These are phyloP conservation scores for Exutisphaerella laricina DNA, from an alignment of 2,329 filamentous ascomycete species.

Conservation along the genomic window DNA sequence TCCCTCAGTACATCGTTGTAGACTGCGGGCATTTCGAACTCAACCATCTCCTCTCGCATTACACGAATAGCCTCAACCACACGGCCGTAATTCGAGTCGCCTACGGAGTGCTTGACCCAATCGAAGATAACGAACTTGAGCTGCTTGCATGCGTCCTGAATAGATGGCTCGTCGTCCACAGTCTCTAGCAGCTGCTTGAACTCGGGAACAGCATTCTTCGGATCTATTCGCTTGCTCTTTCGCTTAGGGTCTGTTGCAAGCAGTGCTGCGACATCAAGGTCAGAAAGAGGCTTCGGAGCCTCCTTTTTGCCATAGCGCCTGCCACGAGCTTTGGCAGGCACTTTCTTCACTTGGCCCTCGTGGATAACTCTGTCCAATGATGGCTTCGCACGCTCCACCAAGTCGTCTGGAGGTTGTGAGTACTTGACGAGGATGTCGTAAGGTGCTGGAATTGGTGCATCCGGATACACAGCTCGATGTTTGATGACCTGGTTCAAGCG, in stretches of 20 bases:
- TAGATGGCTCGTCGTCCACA: slow-evolving; percentile 53
- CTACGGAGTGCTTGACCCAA: slow-evolving; percentile 67
- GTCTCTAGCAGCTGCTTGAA: slow-evolving; percentile 73
- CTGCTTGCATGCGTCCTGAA: slow-evolving; percentile 65
- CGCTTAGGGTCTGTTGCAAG: slow-evolving; percentile 51
- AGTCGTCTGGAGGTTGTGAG: slow-evolving; percentile 62
- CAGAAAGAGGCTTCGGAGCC: slow-evolving; percentile 75
- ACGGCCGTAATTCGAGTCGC: slow-evolving; percentile 66
- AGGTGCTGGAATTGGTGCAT: slow-evolving; percentile 56
- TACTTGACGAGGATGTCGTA: slow-evolving; percentile 65
- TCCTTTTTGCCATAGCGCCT: slow-evolving; percentile 56
- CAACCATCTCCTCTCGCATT: slow-evolving; percentile 70
- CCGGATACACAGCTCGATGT: slow-evolving; percentile 70
- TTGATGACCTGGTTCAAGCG: slow-evolving; percentile 81
- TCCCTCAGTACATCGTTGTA: slow-evolving; percentile 70
- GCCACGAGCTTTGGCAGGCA: slow-evolving; percentile 41
- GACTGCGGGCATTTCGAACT: slow-evolving; percentile 65
- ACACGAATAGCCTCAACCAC: slow-evolving; percentile 71
- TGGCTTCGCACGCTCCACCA: slow-evolving; percentile 55
- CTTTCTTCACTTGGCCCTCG: slow-evolving; percentile 74
- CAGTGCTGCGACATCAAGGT: slow-evolving; percentile 77
- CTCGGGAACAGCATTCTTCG: slow-evolving; percentile 77
- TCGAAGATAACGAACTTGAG: slow-evolving; percentile 66
- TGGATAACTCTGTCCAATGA: slow-evolving; percentile 59
- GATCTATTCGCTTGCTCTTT: slow-evolving; percentile 52